Evolutionary conservation across 2,329 filamentous ascomycete species (phyloP).

Genomic region (Alternaria longipes): DNA sequence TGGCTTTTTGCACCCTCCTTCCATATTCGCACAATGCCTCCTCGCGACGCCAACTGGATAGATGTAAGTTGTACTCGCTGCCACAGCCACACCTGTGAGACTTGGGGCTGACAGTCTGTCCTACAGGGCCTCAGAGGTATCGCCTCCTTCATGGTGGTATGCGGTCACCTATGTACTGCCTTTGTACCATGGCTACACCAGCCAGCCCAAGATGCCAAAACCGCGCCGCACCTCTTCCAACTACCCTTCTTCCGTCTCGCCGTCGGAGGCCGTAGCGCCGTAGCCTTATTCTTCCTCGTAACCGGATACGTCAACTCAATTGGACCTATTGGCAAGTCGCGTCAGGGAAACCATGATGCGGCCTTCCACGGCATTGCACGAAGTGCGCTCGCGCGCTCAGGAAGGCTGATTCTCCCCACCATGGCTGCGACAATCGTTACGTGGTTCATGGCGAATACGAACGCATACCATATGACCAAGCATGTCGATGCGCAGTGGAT

Average conservation of each 20-base stretch:
- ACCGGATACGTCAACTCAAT: slow-evolving; percentile 73
- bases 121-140: slow-evolving; percentile 54
- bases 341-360: slow-evolving; percentile 62
- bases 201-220: slow-evolving; percentile 54
- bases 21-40: slow-evolving; percentile 38
- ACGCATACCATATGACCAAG: slow-evolving; percentile 65
- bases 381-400: slow-evolving; percentile 67
- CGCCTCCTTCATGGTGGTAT: slow-evolving; percentile 55
- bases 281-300: slow-evolving; percentile 57
- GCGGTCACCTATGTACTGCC: slow-evolving; percentile 54
- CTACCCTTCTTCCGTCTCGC: slow-evolving; percentile 67
- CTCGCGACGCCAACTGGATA: slow-evolving; percentile 52
- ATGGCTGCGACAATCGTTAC: slow-evolving; percentile 63
- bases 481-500: slow-evolving; percentile 69
- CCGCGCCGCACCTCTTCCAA: slow-evolving; percentile 63
- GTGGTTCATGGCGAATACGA: slow-evolving; percentile 65
- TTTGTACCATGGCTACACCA: slow-evolving; percentile 54
- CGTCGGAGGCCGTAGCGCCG: slow-evolving; percentile 59
- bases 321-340: slow-evolving; percentile 66
- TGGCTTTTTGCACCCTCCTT: slow-evolving; percentile 12
- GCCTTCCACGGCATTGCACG: slow-evolving; percentile 65
- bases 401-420: slow-evolving; percentile 67
- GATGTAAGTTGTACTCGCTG: slow-evolving; percentile 41
- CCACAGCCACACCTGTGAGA: slow-evolving; percentile 16
- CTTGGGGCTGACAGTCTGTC: slow-evolving; percentile 31